Base-by-base conservation (phyloP, 2,329 filamentous ascomycete species). In the Penicillium sp. region DNA sequence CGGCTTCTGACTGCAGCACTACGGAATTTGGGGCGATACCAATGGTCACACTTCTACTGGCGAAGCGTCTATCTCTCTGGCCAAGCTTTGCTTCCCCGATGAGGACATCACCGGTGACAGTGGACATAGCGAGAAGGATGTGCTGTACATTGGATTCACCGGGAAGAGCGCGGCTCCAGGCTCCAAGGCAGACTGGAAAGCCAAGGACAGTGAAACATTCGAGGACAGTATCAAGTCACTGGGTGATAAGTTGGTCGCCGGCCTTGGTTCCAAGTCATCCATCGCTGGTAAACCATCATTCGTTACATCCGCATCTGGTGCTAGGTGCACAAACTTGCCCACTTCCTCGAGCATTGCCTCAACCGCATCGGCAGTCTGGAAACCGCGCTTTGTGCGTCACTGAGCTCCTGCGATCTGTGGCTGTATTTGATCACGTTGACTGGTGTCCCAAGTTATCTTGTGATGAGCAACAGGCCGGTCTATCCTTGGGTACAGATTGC, bases 141-240 rank as follows among this genome's bases (percentile, higher is more conserved):
- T 87, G 0, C 68, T 88, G 34, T 87, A 82, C 67, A 75, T 88
- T 45, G 85, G 81, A 0, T 88, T 88, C 63, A 74, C 74, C 0
- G 84, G 84, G 1, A 52, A 68, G 0, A 77, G 81, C 6, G 83
- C 85, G 0, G 81, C 85, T 0, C 83, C 83, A 0, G 84, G 83
- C 1, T 65, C 70, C 2, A 76, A 76, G 18, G 84, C 84, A 0
- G 71, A 78, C 29, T 88, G 84, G 84, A 70, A 71, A 8, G 81
- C 84, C 6, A 34, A 34, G 2, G 42, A 58, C 27, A 51, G 53
- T 8, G 16, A 56, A 16, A 30, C 54, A 1, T 67, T 67, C 58
- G 78, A 82, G 67, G 68, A 59, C n/a, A 84, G 80, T 62, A 78
- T 86, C 51, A 66, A 73, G 47, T 61, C 56, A 0, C 64, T 84